Evolutionary conservation across 352 stramenopile species (phyloP).

Genomic region (Halophytophthora batemanensis): DNA sequence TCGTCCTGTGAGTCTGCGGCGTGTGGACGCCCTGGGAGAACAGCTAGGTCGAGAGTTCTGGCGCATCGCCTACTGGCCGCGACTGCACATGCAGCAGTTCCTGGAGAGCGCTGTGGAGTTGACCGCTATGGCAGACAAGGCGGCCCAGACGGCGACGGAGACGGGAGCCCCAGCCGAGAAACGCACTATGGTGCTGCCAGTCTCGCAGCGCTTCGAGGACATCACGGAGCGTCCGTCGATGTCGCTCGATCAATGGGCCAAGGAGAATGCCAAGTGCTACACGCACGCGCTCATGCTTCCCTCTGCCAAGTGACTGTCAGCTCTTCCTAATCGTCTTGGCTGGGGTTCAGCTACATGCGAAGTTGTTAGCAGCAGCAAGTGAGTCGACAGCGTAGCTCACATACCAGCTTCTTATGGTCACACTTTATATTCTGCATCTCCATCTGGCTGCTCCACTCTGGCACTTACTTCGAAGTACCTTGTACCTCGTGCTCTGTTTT

Average conservation of each 20-base stretch:
- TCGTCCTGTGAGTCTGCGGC: constrained; percentile 32
- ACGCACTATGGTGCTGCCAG: constrained; percentile 23
- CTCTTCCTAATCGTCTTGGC: not conserved
- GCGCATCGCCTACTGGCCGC: constrained; percentile 55
- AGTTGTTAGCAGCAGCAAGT: too few species aligned
- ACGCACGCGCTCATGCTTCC: constrained; percentile 33
- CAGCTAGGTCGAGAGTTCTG: constrained; percentile 41
- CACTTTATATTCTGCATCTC: not conserved
- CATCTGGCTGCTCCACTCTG: not conserved
- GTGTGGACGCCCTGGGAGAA: constrained; percentile 42
- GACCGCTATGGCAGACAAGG: constrained; percentile 9
- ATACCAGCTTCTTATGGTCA: too few species aligned
- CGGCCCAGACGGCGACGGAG: constrained; percentile 19
- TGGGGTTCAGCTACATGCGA: not conserved
- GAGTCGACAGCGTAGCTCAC: too few species aligned
- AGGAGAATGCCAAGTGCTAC: constrained; percentile 45
- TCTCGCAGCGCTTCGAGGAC: constrained; percentile 56
- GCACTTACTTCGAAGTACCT: constrained; percentile 6
- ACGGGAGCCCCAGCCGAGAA: constrained; percentile 16
- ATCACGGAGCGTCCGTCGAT: constrained; percentile 51
- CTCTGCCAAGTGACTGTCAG: not conserved
- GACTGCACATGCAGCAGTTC: constrained; percentile 38
- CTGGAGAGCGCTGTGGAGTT: constrained; percentile 50
- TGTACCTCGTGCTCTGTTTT: not conserved
- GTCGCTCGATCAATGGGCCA: constrained; percentile 51